A percentile compares a stretch with the other conserved stretches of the same genome.
Evolutionary conservation across 1,284 basidiomycete genomes (phyloP).

Genomic region (Trametes versicolor): DNA sequence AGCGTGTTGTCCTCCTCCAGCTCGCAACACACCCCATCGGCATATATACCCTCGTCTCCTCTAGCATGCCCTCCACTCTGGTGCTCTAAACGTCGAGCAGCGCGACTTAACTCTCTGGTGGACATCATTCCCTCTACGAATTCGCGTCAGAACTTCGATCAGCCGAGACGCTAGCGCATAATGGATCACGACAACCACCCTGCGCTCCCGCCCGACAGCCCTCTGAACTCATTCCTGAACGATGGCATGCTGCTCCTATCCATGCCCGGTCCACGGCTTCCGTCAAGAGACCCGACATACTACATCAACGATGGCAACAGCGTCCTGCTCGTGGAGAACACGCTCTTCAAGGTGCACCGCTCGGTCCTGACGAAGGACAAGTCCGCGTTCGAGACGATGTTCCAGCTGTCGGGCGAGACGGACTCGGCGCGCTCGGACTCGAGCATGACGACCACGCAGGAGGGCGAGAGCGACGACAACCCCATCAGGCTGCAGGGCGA

Average conservation of each 20-base stretch:
- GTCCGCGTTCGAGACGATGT: slow-evolving; percentile 50
- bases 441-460: slow-evolving; percentile 43
- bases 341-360: slow-evolving; percentile 68
- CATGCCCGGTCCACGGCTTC: slow-evolving; percentile 43
- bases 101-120: background rate
- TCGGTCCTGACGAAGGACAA: slow-evolving; percentile 47
- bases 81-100: background rate
- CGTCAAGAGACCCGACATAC: slow-evolving; percentile 48
- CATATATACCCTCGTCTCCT: slow-evolving; percentile 2
- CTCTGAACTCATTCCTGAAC: slow-evolving; percentile 46
- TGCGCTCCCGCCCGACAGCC: slow-evolving; percentile 43
- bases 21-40: slow-evolving; percentile 1
- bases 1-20: slow-evolving; percentile 5
- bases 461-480: slow-evolving; percentile 48
- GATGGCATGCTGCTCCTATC: slow-evolving; percentile 47
- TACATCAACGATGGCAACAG: slow-evolving; percentile 70
- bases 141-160: background rate
- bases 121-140: slow-evolving; percentile 1
- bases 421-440: slow-evolving; percentile 46
- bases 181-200: slow-evolving; percentile 42
- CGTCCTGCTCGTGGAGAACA: slow-evolving; percentile 64
- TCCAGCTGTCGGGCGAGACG: slow-evolving; percentile 46
- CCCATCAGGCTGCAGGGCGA: slow-evolving; percentile 50
- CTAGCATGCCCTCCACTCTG: background rate
- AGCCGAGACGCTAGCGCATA: slow-evolving; percentile 24